Base-by-base conservation (phyloP, 1,139 yeast species). In the Candida sanyaensis region DNA sequence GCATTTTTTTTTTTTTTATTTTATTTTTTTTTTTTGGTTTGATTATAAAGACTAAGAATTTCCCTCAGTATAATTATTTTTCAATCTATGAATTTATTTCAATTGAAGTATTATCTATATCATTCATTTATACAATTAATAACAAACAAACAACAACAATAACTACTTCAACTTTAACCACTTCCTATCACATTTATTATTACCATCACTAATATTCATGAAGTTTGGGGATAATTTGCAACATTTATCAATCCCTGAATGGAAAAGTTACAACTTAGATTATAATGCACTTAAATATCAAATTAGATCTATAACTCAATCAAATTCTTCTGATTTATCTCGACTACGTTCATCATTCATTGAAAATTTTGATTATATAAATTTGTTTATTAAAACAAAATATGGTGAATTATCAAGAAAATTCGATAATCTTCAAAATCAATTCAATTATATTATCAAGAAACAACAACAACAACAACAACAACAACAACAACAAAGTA, bases 251-350 rank as follows among this genome's bases (percentile, higher is more conserved):
- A 86, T 89, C 36, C 92, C 95, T 2, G 95, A 89, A 68, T 92
- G 97, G 97, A 80, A 80, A 59, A 80, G 82, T 54, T 86, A 88
- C 66, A 89, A 91, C 65, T 75, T 92, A 39, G 92, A 89, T 62
- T 92, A 92, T 65, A 86, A 88, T 56, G 88, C 84, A 46, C 68
- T 91, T 52, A 90, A 90, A 64, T 66, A 69, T 4, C 73, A 79
- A 42, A 86, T 88, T 50, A 78, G 82, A 57, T 58, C 65, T 21
- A 41, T 61, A 6, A 59, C 64, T 13, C 54, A 50, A 31, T 3
- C 43, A n/a, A 47, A 54, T 7, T 57, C 63, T 12, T 52, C 48
- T 21, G 48, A 54, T 32, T 59, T 66, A 37, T 44, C 49, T 12
- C 60, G 56, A 3, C 59, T 78, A 12, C 59, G 66, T 44, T 55